Evolutionary conservation across 1,284 basidiomycete genomes (phyloP).

Genomic region (Baeospora myosura): DNA sequence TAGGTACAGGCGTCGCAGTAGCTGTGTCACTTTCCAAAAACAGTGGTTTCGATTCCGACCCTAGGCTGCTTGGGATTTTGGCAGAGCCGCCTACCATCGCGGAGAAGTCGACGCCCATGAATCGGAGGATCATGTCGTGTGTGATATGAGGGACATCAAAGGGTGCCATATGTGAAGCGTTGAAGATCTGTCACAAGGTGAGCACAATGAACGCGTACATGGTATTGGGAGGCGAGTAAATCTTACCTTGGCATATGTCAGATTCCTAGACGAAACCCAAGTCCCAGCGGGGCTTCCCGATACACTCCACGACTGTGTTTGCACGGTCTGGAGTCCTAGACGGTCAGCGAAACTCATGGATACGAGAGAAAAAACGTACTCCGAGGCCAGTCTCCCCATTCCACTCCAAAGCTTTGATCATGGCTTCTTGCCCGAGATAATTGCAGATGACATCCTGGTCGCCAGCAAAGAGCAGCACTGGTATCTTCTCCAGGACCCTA

Average conservation of each 20-base stretch:
- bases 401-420: slow-evolving; percentile 84
- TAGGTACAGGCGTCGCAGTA: slow-evolving; percentile 26
- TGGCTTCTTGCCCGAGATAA: slow-evolving; percentile 82
- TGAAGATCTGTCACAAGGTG: slow-evolving; percentile 54
- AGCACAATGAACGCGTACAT: background rate
- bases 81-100: slow-evolving; percentile 71
- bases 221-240: background rate
- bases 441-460: slow-evolving; percentile 98
- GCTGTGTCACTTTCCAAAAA: slow-evolving; percentile 40
- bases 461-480: slow-evolving; percentile 88
- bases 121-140: slow-evolving; percentile 97
- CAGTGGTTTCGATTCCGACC: slow-evolving; percentile 55
- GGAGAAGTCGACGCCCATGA: slow-evolving; percentile 86
- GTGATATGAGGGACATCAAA: slow-evolving; percentile 84
- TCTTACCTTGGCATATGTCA: slow-evolving; percentile 87
- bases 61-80: slow-evolving; percentile 70
- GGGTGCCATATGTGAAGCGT: slow-evolving; percentile 92
- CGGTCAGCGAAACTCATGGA: background rate
- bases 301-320: slow-evolving; percentile 76
- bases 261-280: slow-evolving; percentile 83
- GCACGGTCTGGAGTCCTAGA: slow-evolving; percentile 50
- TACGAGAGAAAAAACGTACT: slow-evolving; percentile 40
- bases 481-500: slow-evolving; percentile 68
- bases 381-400: slow-evolving; percentile 79
- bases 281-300: slow-evolving; percentile 76